Conservation (phyloP, 371 early-diverging fungal genomes). For the Rhizopus delemar region DNA sequence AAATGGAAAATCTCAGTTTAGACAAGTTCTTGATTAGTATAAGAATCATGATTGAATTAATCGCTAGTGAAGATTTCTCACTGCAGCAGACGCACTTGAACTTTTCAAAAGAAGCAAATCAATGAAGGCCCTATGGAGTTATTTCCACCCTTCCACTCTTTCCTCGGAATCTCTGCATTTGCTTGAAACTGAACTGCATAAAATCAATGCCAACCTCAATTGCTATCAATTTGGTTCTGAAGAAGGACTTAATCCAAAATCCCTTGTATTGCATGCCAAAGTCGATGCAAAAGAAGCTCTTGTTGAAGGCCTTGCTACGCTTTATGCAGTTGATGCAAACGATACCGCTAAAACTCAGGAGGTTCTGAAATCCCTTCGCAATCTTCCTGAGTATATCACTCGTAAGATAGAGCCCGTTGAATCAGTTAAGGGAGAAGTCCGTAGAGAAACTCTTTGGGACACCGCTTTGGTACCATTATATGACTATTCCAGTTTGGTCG, state of each 20-base stretch:
- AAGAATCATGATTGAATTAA: slow-evolving; percentile 29
- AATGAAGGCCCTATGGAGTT: slow-evolving; percentile 68
- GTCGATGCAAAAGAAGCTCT: slow-evolving; percentile 61
- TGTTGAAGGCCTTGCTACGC: slow-evolving; percentile 73
- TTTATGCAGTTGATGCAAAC: slow-evolving; percentile 71
- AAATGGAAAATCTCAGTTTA: slow-evolving; percentile 49
- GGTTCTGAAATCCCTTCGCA: slow-evolving; percentile 54
- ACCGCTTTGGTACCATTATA: slow-evolving; percentile 52
- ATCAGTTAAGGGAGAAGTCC: background rate
- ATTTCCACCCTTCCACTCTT: slow-evolving; percentile 61
- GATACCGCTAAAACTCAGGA: slow-evolving; percentile 49
- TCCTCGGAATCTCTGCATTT: slow-evolving; percentile 51
- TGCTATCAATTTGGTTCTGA: slow-evolving; percentile 31
- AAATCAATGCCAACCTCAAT: slow-evolving; percentile 37
- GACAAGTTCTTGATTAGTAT: slow-evolving; percentile 61
- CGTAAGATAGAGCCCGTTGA: slow-evolving; percentile 25
- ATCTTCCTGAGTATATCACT: slow-evolving; percentile 50
- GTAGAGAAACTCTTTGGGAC: slow-evolving; percentile 37
- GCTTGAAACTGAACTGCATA: slow-evolving; percentile 47
- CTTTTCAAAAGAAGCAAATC: too few relatives aligned
- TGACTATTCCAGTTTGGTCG: slow-evolving; percentile 55
- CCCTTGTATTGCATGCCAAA: slow-evolving; percentile 37
- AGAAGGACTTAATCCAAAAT: slow-evolving; percentile 22
- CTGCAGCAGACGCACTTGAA: too few relatives aligned
- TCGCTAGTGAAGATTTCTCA: slow-evolving; percentile 18